Percentiles rank a stretch among this genome's conserved stretches.
These are phyloP conservation scores for Achlya hypogyna DNA, from an alignment of 352 stramenopile species.

Conservation along the genomic window DNA sequence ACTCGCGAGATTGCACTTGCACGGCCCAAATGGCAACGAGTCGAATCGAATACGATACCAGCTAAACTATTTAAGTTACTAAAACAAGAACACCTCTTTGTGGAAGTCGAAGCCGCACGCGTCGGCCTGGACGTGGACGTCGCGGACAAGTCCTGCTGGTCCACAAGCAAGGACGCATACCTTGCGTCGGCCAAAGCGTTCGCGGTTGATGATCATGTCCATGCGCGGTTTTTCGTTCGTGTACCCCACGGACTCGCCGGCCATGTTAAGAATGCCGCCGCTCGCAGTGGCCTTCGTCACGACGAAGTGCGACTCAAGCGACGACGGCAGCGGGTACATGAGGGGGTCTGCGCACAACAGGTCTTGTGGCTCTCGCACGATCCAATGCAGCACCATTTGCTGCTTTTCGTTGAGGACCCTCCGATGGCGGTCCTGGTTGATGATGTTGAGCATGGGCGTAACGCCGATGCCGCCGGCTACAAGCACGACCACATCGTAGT, in stretches of 20 bases:
- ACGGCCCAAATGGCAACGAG: too few relatives aligned
- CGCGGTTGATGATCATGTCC: slow-evolving; percentile 60
- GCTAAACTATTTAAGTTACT: slow-evolving; percentile 24
- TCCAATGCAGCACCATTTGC: slow-evolving; percentile 51
- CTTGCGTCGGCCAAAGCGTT: slow-evolving; percentile 32
- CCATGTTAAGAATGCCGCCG: slow-evolving; percentile 36
- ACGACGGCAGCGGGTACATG: slow-evolving; percentile 27
- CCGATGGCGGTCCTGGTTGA: slow-evolving; percentile 50
- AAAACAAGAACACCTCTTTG: slow-evolving; percentile 70
- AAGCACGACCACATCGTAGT: slow-evolving; percentile 59
- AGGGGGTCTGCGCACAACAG: slow-evolving; percentile 66
- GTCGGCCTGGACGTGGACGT: slow-evolving; percentile 49
- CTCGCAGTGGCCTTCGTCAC: slow-evolving; percentile 40
- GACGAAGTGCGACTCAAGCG: slow-evolving; percentile 52
- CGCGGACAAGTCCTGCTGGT: slow-evolving; percentile 54
- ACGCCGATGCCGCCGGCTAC: slow-evolving; percentile 66
- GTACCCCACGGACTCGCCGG: slow-evolving; percentile 50
- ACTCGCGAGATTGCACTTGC: too few relatives aligned
- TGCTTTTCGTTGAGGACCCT: slow-evolving; percentile 45
- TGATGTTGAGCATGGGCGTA: slow-evolving; percentile 58
- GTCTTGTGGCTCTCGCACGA: slow-evolving; percentile 47
- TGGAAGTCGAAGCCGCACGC: slow-evolving; percentile 68
- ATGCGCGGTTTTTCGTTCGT: slow-evolving; percentile 44
- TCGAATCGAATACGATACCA: background rate
- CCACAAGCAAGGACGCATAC: slow-evolving; percentile 68